Evolutionary conservation across 2,329 filamentous ascomycete genomes (phyloP).

Genomic region (Diaporthe amygdali): DNA sequence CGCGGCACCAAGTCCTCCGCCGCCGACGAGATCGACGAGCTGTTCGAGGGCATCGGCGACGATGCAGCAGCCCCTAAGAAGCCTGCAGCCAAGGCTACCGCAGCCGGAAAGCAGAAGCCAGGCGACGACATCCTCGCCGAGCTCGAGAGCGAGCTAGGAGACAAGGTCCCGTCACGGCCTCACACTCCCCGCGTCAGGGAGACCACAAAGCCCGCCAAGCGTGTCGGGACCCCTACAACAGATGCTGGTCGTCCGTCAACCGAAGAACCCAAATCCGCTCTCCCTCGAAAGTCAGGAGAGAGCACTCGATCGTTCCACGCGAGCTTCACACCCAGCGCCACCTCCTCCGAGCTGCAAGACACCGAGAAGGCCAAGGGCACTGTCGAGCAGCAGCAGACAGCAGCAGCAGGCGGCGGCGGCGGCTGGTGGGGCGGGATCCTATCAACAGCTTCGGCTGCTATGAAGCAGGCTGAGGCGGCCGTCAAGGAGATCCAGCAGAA

Average conservation of each 20-base stretch:
- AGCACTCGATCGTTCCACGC: conserved; percentile 74
- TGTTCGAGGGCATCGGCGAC: conserved; percentile 65
- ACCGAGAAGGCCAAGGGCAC: conserved; percentile 54
- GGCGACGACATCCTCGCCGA: conserved; percentile 83
- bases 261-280: conserved; percentile 56
- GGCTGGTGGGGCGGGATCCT: conserved; percentile 72
- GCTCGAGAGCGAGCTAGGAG: conserved; percentile 77
- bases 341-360: conserved; percentile 66
- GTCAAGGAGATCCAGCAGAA: conserved; percentile 96
- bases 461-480: conserved; percentile 91
- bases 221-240: conserved; percentile 53
- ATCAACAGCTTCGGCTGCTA: conserved; percentile 81
- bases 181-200: conserved; percentile 79
- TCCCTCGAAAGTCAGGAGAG: conserved; percentile 75
- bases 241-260: conserved; percentile 64
- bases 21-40: conserved; percentile 69
- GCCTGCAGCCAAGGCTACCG: conserved; percentile 45
- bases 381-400: conserved; percentile 46
- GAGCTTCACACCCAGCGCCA: conserved; percentile 72
- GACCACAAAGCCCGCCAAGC: conserved; percentile 55
- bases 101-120: conserved; percentile 53
- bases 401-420: conserved; percentile 30
- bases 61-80: conserved; percentile 58
- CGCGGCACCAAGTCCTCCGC: conserved; percentile 60
- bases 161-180: conserved; percentile 75